Base-by-base conservation (phyloP, 139 green algal genomes). In the Ettlia oleoabundans region DNA sequence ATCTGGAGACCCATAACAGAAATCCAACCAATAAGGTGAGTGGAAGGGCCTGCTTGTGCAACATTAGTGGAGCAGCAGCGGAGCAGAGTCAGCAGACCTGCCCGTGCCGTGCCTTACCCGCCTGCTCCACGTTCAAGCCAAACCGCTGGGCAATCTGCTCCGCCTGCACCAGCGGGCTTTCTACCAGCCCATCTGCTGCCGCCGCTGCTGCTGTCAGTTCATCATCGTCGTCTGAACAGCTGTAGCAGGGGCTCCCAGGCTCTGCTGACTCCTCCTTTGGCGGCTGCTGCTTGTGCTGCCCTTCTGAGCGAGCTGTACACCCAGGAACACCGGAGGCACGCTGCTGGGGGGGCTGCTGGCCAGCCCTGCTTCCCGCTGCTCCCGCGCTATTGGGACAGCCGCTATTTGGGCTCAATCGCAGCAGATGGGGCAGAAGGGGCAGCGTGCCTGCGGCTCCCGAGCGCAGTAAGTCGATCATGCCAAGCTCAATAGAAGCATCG, bases 91-190 rank as follows among this genome's bases (percentile, higher is more conserved):
- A n/a, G n/a, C n/a, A n/a, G n/a, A n/a, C n/a, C n/a, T n/a, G n/a
- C n/a, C n/a, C n/a, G n/a, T n/a, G n/a, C n/a, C n/a, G n/a, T n/a
- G n/a, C n/a, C n/a, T n/a, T n/a, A n/a, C n/a, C n/a, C n/a, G n/a
- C 62, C 86, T 96, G 93, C 72, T 95, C 92, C 0, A 32, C 1
- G 58, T 96, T 96, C 35, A 96, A 75, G 3, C 67, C 33, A 70
- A 91, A 93, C 52, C 38, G 52, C 58, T 40, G 28, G 3, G 51
- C 61, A 0, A 82, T 72, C 0, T 41, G 30, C 6, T 69, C 51
- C 9, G 82, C 71, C n/a, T 71, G 51, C 38, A 84, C 30, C 53
- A 67, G 22, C 24, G 51, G n/a, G 38, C 32, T 40, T 38, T 66
- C 63, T 21, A 52, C 24, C 53, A 80, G 35, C 24, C 73, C 73